Percentiles rank a stretch among this genome's conserved stretches.
Evolutionary conservation across 140 eudicot species (phyloP).

Genomic region (Stevia rebaudiana): DNA sequence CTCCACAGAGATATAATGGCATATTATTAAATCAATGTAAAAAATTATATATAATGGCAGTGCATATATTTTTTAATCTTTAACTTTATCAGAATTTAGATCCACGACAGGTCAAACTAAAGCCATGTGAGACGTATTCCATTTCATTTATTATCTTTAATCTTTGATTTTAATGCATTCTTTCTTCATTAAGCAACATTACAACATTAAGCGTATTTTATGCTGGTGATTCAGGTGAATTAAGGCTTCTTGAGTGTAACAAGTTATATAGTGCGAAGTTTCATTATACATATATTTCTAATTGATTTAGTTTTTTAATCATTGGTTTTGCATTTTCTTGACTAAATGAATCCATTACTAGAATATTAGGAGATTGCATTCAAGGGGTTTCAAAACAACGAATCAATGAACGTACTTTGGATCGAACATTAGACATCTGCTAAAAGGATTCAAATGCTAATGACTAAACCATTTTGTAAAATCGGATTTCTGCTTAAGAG

Average conservation of each 20-base stretch:
- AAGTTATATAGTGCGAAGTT: not conserved
- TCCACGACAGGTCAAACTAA: constrained; percentile 43
- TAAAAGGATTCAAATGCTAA: not conserved
- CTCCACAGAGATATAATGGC: constrained; percentile 9
- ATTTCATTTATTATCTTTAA: constrained; percentile 29
- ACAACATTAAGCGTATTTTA: constrained; percentile 15
- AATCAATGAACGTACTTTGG: too few species aligned
- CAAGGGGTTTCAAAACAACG: too few species aligned
- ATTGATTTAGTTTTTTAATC: not conserved
- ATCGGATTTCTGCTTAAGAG: too few species aligned
- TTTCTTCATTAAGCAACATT: constrained; percentile 31
- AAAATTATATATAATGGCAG: constrained; percentile 30
- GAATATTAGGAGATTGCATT: too few species aligned
- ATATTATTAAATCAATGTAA: too few species aligned
- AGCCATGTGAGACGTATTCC: constrained; percentile 36
- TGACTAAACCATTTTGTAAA: too few species aligned
- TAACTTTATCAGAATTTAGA: constrained; percentile 20
- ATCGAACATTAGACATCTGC: too few species aligned
- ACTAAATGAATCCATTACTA: too few species aligned
- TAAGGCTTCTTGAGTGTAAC: constrained; percentile 12
- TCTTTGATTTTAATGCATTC: constrained; percentile 22
- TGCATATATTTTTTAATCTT: constrained; percentile 10
- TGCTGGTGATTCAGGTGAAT: constrained; percentile 15
- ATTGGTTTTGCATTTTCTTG: not conserved
- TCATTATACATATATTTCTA: not conserved